Conservation (phyloP, 176 grass and related monocot species). For the Themeda triandra region DNA sequence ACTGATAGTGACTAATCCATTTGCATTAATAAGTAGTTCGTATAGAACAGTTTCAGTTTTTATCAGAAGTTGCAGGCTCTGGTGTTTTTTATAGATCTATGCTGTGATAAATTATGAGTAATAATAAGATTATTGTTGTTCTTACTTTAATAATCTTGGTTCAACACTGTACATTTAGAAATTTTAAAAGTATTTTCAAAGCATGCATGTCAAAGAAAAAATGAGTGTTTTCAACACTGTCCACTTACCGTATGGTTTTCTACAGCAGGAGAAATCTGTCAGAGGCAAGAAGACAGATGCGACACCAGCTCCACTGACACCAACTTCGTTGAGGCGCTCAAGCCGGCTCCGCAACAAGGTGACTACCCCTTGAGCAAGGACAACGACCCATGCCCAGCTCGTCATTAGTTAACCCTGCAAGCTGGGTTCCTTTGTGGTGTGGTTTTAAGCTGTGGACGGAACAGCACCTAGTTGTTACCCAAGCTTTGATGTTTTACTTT, state of each 20-base stretch:
- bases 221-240: not conserved
- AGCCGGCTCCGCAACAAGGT: constrained; percentile 41
- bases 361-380: constrained; percentile 35
- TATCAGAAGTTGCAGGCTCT: not conserved
- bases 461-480: constrained; percentile 46
- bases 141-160: not conserved
- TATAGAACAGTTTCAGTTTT: not conserved
- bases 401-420: not conserved
- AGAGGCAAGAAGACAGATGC: not conserved
- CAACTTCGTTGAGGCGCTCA: constrained; percentile 51
- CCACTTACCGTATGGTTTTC: not conserved
- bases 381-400: not conserved
- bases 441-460: not conserved
- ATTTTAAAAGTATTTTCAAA: not conserved
- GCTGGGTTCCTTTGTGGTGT: not conserved
- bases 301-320: constrained; percentile 12
- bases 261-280: constrained; percentile 6
- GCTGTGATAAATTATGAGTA: not conserved
- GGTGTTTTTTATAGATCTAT: not conserved
- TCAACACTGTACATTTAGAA: not conserved
- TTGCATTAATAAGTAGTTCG: not conserved
- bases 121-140: not conserved
- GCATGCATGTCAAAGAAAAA: not conserved
- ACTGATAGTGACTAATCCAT: not conserved
- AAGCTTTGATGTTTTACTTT: not conserved